A percentile compares a stretch with the other conserved stretches of the same genome.
Conservation (phyloP, 768 basidiomycete species). For the Phlebiopsis flavidoalba region DNA sequence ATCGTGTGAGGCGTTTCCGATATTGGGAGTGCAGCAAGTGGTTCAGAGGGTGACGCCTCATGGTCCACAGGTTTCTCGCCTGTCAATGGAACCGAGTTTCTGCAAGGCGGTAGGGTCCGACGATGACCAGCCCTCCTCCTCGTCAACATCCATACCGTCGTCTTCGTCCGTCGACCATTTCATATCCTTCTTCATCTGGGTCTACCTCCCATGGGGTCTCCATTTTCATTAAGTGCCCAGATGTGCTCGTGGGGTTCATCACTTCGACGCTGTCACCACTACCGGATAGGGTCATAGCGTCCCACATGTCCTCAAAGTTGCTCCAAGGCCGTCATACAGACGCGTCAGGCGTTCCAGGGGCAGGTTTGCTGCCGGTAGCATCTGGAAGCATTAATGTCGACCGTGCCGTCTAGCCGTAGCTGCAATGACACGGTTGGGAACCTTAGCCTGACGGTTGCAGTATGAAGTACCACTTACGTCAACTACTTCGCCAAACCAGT, state of each 20-base stretch:
- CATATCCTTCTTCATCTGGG: constrained; percentile 23
- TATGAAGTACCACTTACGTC: constrained; percentile 40
- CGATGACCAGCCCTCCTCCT: constrained; percentile 23
- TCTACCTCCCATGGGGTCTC: constrained; percentile 25
- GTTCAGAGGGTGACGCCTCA: background rate
- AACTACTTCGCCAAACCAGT: constrained; percentile 88
- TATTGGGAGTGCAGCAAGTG: background rate
- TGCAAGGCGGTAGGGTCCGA: constrained; percentile 14
- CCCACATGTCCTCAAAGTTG: constrained; percentile 70
- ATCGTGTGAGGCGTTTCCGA: background rate
- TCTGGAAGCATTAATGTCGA: constrained; percentile 72
- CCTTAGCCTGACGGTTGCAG: background rate
- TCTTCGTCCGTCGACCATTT: constrained; percentile 31
- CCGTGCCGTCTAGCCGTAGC: constrained; percentile 71
- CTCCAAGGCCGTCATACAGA: constrained; percentile 76
- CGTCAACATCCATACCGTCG: constrained; percentile 35
- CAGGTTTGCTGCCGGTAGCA: constrained; percentile 39
- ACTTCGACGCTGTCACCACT: constrained; percentile 29
- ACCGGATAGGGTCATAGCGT: constrained; percentile 32
- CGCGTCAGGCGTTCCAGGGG: constrained; percentile 67
- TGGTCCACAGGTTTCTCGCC: background rate
- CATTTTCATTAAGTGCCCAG: constrained; percentile 38
- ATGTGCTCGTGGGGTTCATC: constrained; percentile 30
- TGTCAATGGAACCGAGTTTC: background rate
- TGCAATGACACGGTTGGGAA: constrained; percentile 22